Evolutionary conservation across 1,284 basidiomycete species (phyloP), one percentile per base, ranked within the genome.

Genomic region (Chondrostereum purpureum): DNA sequence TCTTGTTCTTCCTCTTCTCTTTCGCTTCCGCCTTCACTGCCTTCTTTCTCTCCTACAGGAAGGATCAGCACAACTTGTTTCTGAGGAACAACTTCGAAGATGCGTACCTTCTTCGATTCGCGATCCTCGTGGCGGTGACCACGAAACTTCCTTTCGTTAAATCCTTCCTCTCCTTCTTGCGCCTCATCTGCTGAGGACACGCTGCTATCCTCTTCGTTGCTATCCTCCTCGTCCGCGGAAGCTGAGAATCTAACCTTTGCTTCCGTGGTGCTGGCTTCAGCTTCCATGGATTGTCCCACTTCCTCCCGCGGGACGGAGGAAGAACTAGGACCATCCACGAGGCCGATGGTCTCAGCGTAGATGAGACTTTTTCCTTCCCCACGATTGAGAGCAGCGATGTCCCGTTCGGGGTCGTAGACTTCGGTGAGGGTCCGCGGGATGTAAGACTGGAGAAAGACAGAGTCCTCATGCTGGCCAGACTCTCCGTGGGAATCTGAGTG

Each of bases 381-480:
- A 5, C 77, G 67, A 24, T 72, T 72, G 34, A 94, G 68, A 17
- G 77, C 74, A 24, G 80, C 88, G 12, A 91, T 83, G 58, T 96
- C 93, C 18, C 92, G 75, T 59, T 97, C 93, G 0, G 92, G 89
- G 61, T 97, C 91, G 58, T 85, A 91, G 3, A 97, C 86, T 57
- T 96, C 91, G 52, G 91, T 90, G 22, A 97, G 69, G 11, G 81
- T 85, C 18, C 93, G 83, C n/a, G 93, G 93, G 51, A 97, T 97
- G 64, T 91, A 96, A 0, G 90, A 88, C 20, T 75, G 74, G 63
- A 91, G 67, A 70, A 97, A 97, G 13, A 97, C 81, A 6, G 79
- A 77, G 59, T 96, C 92, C 58, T 95, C 92, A 47, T 85, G 80
- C 11, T 62, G 63, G 17, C 55, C 55, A 40, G 51, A 50, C 31